Evolutionary conservation across 192 early-diverging fungal species (phyloP).

Genomic region (Entophlyctis luteolus): DNA sequence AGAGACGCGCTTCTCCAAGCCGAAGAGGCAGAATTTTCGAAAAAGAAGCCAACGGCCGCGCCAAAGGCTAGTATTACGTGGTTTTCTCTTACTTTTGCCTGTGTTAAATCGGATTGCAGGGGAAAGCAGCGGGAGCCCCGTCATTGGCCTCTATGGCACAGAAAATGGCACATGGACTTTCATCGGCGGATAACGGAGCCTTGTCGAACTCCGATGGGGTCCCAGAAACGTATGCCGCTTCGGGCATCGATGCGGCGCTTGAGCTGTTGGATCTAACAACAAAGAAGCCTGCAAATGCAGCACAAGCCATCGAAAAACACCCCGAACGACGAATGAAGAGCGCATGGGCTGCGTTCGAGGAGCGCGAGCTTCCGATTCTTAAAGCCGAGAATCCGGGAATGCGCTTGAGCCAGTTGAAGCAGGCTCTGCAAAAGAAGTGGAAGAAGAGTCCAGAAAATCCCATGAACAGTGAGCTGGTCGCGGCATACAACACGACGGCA

Average conservation of each 20-base stretch:
- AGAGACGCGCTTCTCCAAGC: slow-evolving; percentile 43
- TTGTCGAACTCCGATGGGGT: slow-evolving; percentile 3
- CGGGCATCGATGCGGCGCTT: slow-evolving; percentile 82
- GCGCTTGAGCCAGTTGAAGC: slow-evolving; percentile 62
- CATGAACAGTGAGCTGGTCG: slow-evolving; percentile 65
- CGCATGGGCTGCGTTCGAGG: slow-evolving; percentile 52
- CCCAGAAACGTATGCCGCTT: slow-evolving; percentile 70
- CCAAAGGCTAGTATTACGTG: no score
- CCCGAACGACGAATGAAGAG: slow-evolving; percentile 74
- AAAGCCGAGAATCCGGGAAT: slow-evolving; percentile 78
- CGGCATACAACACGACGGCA: slow-evolving; percentile 69
- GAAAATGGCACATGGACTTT: slow-evolving; percentile 16
- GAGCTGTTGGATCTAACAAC: slow-evolving; percentile 60
- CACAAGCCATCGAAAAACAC: slow-evolving; percentile 66
- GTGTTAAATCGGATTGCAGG: no score
- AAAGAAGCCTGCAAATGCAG: slow-evolving; percentile 10
- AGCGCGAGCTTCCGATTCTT: slow-evolving; percentile 66
- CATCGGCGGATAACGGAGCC: slow-evolving; percentile 35
- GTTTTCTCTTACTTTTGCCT: no score
- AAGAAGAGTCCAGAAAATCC: slow-evolving; percentile 67
- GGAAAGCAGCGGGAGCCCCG: slow-evolving; percentile 14
- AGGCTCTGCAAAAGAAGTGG: slow-evolving; percentile 74
- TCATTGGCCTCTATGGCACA: neutral
- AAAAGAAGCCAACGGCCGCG: slow-evolving; percentile 11
- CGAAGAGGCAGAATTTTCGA: slow-evolving; percentile 33